A percentile compares a stretch with the other conserved stretches of the same genome.
phyloP scores from a whole-genome alignment of 495 filamentous ascomycete species.

The Aspergillus heteromorphus region DNA sequence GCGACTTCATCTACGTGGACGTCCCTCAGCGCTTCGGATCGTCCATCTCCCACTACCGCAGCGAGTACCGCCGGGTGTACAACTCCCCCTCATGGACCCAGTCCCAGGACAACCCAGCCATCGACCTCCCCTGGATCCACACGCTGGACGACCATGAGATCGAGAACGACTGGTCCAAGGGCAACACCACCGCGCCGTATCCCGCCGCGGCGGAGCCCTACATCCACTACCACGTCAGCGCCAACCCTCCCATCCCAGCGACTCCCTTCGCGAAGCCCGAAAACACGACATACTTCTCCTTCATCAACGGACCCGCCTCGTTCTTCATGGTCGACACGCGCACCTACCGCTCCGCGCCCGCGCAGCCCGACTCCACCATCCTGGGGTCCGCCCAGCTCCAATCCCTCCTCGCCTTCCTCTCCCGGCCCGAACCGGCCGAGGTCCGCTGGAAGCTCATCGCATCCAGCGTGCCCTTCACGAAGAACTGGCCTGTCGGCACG shows the following conservation, averaged over 20 bases:
- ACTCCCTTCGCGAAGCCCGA: slow-evolving; percentile 32
- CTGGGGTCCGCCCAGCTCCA: slow-evolving; percentile 73
- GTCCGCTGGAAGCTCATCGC: slow-evolving; percentile 92
- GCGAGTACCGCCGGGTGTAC: slow-evolving; percentile 90
- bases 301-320: slow-evolving; percentile 79
- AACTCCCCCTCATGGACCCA: slow-evolving; percentile 80
- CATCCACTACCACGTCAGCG: slow-evolving; percentile 73
- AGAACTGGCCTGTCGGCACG: slow-evolving; percentile 84
- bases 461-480: slow-evolving; percentile 87
- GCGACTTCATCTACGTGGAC: slow-evolving; percentile 98
- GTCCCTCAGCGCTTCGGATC: slow-evolving; percentile 75
- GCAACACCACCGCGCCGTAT: slow-evolving; percentile 68
- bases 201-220: slow-evolving; percentile 77
- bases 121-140: slow-evolving; percentile 88
- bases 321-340: slow-evolving; percentile 96
- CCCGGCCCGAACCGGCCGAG: slow-evolving; percentile 59
- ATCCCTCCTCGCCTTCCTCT: slow-evolving; percentile 74
- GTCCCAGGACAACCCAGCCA: slow-evolving; percentile 39
- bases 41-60: slow-evolving; percentile 67
- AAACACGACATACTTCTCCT: slow-evolving; percentile 74
- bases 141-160: slow-evolving; percentile 97
- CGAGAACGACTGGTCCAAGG: slow-evolving; percentile 76
- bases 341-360: slow-evolving; percentile 67
- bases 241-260: slow-evolving; percentile 67
- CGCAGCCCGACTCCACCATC: slow-evolving; percentile 69